Evolutionary conservation across 148 eudicot genomes (phyloP).

Genomic region (Euryodendron excelsum): DNA sequence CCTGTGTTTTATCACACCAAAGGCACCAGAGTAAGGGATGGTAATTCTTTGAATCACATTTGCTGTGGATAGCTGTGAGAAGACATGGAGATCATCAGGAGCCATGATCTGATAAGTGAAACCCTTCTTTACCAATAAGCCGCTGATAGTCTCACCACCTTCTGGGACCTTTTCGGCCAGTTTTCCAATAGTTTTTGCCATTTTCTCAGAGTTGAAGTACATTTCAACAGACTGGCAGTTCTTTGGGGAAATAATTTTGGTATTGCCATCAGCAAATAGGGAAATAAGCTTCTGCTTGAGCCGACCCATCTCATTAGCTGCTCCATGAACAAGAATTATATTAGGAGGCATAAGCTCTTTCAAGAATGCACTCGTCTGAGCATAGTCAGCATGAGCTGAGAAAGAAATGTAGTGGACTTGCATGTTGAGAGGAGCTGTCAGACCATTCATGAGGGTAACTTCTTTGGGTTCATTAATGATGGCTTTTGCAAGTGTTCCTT

Average conservation of each 20-base stretch:
- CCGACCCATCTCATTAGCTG: conserved; percentile 90
- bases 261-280: conserved; percentile 65
- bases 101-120: conserved; percentile 95
- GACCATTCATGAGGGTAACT: conserved; percentile 81
- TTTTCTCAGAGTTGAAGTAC: conserved; percentile 84
- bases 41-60: conserved; percentile 79
- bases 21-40: conserved; percentile 84
- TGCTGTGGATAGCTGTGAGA: conserved; percentile 84
- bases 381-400: conserved; percentile 93
- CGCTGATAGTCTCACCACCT: conserved; percentile 66
- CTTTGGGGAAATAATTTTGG: conserved; percentile 72
- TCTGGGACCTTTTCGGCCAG: conserved; percentile 81
- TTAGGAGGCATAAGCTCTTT: conserved; percentile 94
- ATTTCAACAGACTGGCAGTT: conserved; percentile 89
- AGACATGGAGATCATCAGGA: conserved; percentile 84
- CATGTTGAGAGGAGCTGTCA: conserved; percentile 83
- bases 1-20: conserved; percentile 70
- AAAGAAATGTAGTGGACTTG: conserved; percentile 86
- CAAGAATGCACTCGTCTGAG: conserved; percentile 77
- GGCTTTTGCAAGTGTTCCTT: conserved; percentile 86
- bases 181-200: conserved; percentile 82
- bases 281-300: conserved; percentile 77
- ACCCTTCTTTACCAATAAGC: conserved; percentile 85
- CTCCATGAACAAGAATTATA: conserved; percentile 89
- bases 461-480: conserved; percentile 91